Conservation (phyloP, 345 rosid genomes). For the Punica granatum region DNA sequence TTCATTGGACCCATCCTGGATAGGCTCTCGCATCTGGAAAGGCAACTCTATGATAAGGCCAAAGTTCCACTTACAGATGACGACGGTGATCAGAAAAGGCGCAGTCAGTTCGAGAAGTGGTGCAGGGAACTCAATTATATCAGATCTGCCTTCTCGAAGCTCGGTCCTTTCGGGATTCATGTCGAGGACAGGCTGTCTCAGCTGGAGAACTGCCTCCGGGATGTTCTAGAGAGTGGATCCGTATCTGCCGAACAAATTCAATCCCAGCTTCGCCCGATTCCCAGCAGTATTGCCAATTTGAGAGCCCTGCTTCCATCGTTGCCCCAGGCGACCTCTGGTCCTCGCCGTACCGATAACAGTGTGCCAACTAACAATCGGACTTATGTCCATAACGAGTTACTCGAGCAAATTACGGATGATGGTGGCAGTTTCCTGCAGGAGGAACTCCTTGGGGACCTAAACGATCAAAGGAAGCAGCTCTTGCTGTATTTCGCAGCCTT, state of each 20-base stretch:
- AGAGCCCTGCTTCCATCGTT: neutral
- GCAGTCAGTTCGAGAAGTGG: neutral
- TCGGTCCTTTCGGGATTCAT: neutral
- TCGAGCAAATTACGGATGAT: neutral
- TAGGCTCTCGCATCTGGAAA: too few species aligned
- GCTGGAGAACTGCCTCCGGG: neutral
- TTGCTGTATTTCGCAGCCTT: slow-evolving; percentile 5
- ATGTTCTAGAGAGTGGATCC: neutral
- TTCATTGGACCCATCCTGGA: too few species aligned
- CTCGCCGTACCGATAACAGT: neutral
- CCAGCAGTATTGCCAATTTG: neutral
- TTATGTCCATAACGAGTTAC: neutral
- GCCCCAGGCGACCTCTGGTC: neutral
- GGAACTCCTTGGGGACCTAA: neutral
- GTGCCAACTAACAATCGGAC: neutral
- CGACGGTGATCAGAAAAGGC: neutral
- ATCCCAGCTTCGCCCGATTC: neutral
- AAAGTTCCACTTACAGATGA: neutral
- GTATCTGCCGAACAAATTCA: neutral
- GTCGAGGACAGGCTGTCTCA: neutral
- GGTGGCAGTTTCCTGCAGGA: neutral
- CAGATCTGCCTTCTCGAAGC: neutral
- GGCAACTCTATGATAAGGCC: too few species aligned
- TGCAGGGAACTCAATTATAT: neutral
- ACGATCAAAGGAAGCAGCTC: neutral